Conservation (phyloP, 768 basidiomycete species). For the Termitomyces sp. region DNA sequence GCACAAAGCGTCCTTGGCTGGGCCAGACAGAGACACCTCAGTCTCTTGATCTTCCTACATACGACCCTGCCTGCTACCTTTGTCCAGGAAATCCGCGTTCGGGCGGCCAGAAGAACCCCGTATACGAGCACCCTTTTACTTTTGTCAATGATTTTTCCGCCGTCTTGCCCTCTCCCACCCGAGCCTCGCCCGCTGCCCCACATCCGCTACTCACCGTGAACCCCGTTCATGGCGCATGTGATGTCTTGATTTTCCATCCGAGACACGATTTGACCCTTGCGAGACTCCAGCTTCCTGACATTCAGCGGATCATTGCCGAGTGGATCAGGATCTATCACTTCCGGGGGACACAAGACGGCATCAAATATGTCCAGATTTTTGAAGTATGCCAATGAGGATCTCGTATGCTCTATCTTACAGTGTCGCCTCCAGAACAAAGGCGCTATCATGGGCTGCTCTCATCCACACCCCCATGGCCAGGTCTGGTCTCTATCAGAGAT, state of each 20-base stretch:
- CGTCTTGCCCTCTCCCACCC: conserved; percentile 58
- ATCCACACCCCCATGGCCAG: conserved; percentile 93
- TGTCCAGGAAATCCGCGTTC: conserved; percentile 82
- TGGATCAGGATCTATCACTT: conserved; percentile 65
- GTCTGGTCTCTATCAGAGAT: conserved; percentile 75
- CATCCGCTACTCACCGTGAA: conserved; percentile 61
- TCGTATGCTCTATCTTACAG: not conserved
- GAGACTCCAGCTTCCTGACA: conserved; percentile 49
- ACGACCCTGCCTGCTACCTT: conserved; percentile 77
- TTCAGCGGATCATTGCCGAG: conserved; percentile 59
- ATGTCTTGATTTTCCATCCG: conserved; percentile 84
- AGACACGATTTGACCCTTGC: conserved; percentile 84
- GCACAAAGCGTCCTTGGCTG: conserved; percentile 87
- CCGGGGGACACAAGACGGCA: conserved; percentile 59
- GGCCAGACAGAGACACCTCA: conserved; percentile 77
- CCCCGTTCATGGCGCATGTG: conserved; percentile 79
- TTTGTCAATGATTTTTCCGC: conserved; percentile 87
- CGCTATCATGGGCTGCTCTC: conserved; percentile 91
- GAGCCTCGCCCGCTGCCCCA: conserved; percentile 39
- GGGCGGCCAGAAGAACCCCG: conserved; percentile 63
- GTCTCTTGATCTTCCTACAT: conserved; percentile 42
- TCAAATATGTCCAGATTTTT: conserved; percentile 84
- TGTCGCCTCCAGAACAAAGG: conserved; percentile 74
- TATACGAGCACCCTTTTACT: conserved; percentile 59
- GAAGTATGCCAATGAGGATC: conserved; percentile 47